Conservation (phyloP, 2,329 filamentous ascomycete genomes). For the Arthrobotrys sphaeroides region DNA sequence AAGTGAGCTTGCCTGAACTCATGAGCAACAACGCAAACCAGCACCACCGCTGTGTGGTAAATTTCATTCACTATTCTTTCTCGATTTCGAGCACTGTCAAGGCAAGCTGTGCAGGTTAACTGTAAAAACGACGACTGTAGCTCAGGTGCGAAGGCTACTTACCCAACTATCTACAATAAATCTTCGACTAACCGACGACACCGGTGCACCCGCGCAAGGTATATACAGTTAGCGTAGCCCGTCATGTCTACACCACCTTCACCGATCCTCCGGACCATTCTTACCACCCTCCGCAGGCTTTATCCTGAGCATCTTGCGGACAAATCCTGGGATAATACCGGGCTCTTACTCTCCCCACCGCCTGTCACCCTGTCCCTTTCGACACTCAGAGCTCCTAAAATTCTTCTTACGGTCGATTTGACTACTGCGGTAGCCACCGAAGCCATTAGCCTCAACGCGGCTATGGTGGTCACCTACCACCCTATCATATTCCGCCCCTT, state of each 20-base stretch:
- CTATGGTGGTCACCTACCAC: conserved; percentile 91
- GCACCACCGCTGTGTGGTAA: too few relatives aligned
- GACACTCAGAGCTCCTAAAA: conserved; percentile 65
- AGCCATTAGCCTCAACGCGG: conserved; percentile 78
- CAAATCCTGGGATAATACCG: conserved; percentile 95
- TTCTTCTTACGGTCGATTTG: conserved; percentile 87
- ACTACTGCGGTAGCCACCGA: conserved; percentile 89
- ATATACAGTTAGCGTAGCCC: too few relatives aligned
- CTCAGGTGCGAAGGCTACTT: too few relatives aligned
- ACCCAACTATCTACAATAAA: too few relatives aligned
- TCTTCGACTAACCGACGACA: too few relatives aligned
- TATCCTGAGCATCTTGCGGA: conserved; percentile 92
- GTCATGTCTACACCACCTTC: conserved; percentile 27
- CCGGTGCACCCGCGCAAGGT: too few relatives aligned
- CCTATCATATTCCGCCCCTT: conserved; percentile 95
- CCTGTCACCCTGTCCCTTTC: conserved; percentile 60
- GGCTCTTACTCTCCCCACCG: conserved; percentile 74
- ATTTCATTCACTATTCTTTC: too few relatives aligned
- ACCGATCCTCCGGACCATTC: conserved; percentile 46
- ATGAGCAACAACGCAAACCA: too few relatives aligned
- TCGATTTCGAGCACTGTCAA: too few relatives aligned
- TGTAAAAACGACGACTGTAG: too few relatives aligned
- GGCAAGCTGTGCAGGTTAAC: too few relatives aligned
- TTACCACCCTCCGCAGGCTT: conserved; percentile 32
- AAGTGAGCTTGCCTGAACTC: too few relatives aligned